Conservation (phyloP, 345 rosid species). For the Euphorbia tirucalli region DNA sequence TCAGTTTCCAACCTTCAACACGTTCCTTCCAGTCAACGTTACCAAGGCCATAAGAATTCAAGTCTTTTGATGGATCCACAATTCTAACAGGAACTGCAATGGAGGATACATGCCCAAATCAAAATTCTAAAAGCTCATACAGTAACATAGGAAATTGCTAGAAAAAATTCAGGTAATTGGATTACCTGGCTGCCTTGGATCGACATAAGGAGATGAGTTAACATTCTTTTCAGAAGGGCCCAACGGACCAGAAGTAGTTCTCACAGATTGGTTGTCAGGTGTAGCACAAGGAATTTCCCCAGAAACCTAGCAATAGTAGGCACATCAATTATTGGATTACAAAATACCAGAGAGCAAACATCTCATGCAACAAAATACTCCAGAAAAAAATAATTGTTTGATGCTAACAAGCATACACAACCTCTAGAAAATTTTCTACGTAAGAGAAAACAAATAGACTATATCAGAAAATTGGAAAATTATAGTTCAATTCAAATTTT, state of each 20-base stretch:
- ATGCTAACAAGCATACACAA: neutral
- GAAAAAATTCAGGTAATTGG: conserved; percentile 9
- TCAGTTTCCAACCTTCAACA: conserved; percentile 98
- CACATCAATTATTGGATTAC: conserved; percentile 12
- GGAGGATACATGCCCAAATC: conserved; percentile 19
- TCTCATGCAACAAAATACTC: neutral
- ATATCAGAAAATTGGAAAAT: neutral
- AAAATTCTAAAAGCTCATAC: conserved; percentile 7
- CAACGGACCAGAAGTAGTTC: conserved; percentile 98
- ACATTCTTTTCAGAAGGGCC: conserved; percentile 83
- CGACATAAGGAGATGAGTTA: conserved; percentile 80
- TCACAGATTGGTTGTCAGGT: conserved; percentile 83
- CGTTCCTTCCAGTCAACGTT: conserved; percentile 99
- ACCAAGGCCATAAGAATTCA: conserved; percentile 96
- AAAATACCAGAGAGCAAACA: neutral
- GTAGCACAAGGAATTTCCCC: conserved; percentile 90
- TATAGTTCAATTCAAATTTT: neutral
- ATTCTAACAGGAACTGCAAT: conserved; percentile 90
- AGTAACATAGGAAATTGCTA: conserved; percentile 11
- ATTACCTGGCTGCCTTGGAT: conserved; percentile 97
- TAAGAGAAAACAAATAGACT: neutral
- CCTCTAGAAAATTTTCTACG: neutral
- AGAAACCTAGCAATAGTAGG: conserved; percentile 57
- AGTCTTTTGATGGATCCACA: conserved; percentile 97
- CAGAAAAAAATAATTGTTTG: neutral